Evolutionary conservation across 441 rosid genomes (phyloP).

Genomic region (Theobroma grandiflorum): DNA sequence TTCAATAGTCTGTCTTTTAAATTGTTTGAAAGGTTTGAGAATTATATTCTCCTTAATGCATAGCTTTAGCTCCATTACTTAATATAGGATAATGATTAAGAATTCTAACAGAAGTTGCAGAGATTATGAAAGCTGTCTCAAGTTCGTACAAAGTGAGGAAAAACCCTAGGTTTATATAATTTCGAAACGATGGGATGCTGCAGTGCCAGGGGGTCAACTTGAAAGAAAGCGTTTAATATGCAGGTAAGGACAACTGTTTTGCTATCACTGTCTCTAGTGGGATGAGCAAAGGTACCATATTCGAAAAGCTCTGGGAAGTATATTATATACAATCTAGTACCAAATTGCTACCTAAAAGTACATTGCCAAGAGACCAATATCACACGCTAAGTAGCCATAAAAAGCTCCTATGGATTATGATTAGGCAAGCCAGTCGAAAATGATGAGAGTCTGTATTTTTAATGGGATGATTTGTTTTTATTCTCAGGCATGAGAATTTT

Average conservation of each 20-base stretch:
- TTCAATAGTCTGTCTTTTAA: conserved; percentile 26
- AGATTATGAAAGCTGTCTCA: conserved; percentile 30
- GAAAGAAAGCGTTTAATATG: background rate
- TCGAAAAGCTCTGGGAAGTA: background rate
- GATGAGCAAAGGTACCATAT: conserved; percentile 20
- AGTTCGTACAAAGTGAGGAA: conserved; percentile 12
- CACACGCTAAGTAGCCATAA: conserved; percentile 14
- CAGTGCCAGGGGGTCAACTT: background rate
- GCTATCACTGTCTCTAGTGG: conserved; percentile 10
- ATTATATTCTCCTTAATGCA: conserved; percentile 20
- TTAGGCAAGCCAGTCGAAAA: conserved; percentile 24
- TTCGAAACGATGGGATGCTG: conserved; percentile 12
- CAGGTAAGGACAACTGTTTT: background rate
- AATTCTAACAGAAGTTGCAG: conserved; percentile 20
- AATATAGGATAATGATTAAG: background rate
- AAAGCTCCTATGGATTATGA: conserved; percentile 26
- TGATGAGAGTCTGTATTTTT: background rate
- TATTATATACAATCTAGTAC: conserved; percentile 18
- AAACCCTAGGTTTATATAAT: conserved; percentile 28
- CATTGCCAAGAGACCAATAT: conserved; percentile 4
- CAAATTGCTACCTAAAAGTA: conserved; percentile 21
- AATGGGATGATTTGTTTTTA: background rate
- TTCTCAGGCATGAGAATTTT: conserved; percentile 9
- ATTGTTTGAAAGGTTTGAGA: conserved; percentile 20
- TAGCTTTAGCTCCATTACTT: conserved; percentile 28